These are phyloP conservation scores for Fusarium mundagurra DNA, from an alignment of 2,329 filamentous ascomycete species.

Conservation along the genomic window DNA sequence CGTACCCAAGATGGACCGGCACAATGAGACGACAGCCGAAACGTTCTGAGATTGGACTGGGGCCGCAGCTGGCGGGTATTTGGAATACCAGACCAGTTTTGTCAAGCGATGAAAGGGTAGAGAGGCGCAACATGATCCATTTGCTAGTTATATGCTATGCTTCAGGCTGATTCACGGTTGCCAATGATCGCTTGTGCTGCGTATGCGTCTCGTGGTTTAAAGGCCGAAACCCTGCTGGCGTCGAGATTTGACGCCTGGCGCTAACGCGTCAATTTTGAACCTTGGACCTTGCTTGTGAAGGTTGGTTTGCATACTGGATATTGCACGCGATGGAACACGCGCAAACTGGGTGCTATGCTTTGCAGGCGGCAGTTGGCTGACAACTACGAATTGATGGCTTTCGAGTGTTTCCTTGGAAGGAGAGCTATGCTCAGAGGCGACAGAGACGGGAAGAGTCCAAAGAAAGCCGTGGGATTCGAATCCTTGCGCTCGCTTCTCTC, in stretches of 20 bases:
- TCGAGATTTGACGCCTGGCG: conserved; percentile 1
- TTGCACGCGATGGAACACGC: not conserved
- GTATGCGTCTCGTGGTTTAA: conserved; percentile 26
- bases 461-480: conserved; percentile 40
- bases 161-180: conserved; percentile 34
- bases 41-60: conserved; percentile 35
- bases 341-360: conserved; percentile 18
- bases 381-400: not conserved
- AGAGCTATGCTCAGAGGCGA: conserved; percentile 21
- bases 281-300: not conserved
- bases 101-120: conserved; percentile 34
- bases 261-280: not conserved
- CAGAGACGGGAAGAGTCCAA: conserved; percentile 30
- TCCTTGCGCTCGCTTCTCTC: conserved; percentile 41
- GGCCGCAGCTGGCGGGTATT: conserved; percentile 41
- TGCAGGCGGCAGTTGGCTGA: conserved; percentile 24
- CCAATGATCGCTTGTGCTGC: conserved; percentile 27
- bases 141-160: conserved; percentile 37
- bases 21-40: conserved; percentile 43
- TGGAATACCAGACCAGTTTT: conserved; percentile 30
- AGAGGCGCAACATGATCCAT: conserved; percentile 32
- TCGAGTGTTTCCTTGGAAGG: conserved; percentile 21
- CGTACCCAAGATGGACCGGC: conserved; percentile 40
- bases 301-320: not conserved
- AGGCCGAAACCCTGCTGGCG: conserved; percentile 12